These are phyloP conservation scores for Fusarium euwallaceae DNA, from an alignment of 2,329 filamentous ascomycete species.

Conservation along the genomic window DNA sequence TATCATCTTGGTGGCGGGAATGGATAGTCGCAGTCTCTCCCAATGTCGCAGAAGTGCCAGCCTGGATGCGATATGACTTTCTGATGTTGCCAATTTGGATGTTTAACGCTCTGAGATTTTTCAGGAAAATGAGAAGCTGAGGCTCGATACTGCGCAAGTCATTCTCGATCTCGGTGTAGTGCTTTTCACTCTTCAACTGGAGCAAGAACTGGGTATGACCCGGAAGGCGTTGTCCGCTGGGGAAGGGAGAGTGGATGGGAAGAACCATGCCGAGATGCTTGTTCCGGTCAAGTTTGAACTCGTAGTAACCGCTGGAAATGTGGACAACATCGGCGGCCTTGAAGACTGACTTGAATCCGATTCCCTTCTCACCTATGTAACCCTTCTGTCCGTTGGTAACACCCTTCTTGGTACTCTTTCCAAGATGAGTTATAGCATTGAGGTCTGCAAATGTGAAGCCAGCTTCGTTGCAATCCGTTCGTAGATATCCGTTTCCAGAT, in stretches of 20 bases:
- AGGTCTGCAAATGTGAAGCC: background rate
- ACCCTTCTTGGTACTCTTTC: background rate
- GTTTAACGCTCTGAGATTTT: background rate
- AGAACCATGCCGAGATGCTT: background rate
- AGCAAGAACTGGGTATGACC: background rate
- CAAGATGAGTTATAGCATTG: background rate
- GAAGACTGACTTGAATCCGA: background rate
- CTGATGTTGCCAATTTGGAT: accelerated
- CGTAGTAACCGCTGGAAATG: background rate
- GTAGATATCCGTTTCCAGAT: background rate
- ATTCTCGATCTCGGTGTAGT: background rate
- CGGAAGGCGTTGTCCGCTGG: accelerated
- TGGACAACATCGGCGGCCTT: background rate
- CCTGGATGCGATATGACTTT: background rate
- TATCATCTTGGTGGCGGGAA: background rate
- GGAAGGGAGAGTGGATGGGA: background rate
- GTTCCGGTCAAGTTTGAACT: background rate
- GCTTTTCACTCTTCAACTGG: background rate
- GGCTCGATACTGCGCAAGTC: background rate
- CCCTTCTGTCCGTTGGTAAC: background rate
- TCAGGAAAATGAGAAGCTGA: background rate
- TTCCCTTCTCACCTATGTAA: background rate
- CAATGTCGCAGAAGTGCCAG: background rate
- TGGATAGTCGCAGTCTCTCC: background rate
- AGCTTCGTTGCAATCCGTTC: background rate